Evolutionary conservation across 257 asterid species (phyloP), one percentile per base, ranked within the genome.

Genomic region (Penstemon eatonii): DNA sequence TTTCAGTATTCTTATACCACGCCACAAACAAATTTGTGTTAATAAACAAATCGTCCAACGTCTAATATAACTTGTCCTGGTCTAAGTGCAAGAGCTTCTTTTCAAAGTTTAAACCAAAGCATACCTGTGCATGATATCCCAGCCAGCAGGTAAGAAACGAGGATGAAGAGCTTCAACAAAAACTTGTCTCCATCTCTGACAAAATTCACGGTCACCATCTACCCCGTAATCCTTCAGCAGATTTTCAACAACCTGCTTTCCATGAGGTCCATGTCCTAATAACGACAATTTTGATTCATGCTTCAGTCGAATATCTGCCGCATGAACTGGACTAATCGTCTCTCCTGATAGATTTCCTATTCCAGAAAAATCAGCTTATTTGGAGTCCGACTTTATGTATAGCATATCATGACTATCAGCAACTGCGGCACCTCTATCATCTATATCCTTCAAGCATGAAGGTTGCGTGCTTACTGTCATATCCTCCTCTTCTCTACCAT

Each of bases 61-160:
- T 87, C 8, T 6, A 68, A 33, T 47, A 56, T 46, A 56, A 55
- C 18, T 67, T 55, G 55, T 9, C 64, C 18, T 18, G 9, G 37
- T 67, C 7, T 41, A 56, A 67, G n/a, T 40, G 38, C 42, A 45
- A 11, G 37, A 45, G 13, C 43, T 8, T 13, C 64, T 38, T 59
- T 37, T 7, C 45, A 46, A 64, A 55, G 55, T 3, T 43, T 62
- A 15, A 54, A 71, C 37, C 55, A 6, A 33, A 71, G 58, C 67
- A 43, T 80, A 89, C 99, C 97, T 85, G 96, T 93, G 99, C 84
- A 76, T 89, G 41, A 93, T 86, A 78, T 93, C 96, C 99, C 99
- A 93, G 75, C 99, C 99, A 51, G 76, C 89, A 51, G 99, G 99
- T 73, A 93, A 84, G 90, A 90, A 93, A 65, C 91, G 95, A 67